Evolutionary conservation across 768 basidiomycete genomes (phyloP).

Genomic region (Lentinula aciculospora): DNA sequence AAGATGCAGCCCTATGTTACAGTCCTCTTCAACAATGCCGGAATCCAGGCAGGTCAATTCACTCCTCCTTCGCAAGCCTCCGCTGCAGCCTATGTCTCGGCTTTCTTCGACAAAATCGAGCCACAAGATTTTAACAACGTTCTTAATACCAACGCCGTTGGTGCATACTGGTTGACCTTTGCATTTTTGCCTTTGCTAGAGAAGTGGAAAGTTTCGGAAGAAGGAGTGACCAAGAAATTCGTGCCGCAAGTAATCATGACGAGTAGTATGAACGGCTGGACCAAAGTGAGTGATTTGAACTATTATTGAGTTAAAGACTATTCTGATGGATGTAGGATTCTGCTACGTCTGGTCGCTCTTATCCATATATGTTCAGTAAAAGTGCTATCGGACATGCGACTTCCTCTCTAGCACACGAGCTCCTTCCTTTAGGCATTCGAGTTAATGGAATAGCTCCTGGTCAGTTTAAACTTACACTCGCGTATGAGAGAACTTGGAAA

Average conservation of each 20-base stretch:
- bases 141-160: constrained; percentile 33
- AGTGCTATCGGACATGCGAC: constrained; percentile 43
- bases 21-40: constrained; percentile 46
- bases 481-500: not conserved
- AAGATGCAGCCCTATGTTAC: constrained; percentile 34
- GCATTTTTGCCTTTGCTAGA: constrained; percentile 51
- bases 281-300: constrained; percentile 32
- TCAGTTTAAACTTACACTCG: constrained; percentile 9
- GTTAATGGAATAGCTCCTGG: constrained; percentile 46
- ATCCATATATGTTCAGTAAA: constrained; percentile 44
- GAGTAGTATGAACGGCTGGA: constrained; percentile 48
- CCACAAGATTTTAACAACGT: constrained; percentile 30
- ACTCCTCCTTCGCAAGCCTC: constrained; percentile 20
- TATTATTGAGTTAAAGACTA: not conserved
- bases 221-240: constrained; percentile 26
- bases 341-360: constrained; percentile 30
- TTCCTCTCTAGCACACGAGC: constrained; percentile 38
- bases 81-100: constrained; percentile 31
- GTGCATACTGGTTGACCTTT: constrained; percentile 50
- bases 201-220: constrained; percentile 32
- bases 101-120: constrained; percentile 31
- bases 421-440: constrained; percentile 38
- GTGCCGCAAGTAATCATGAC: constrained; percentile 46
- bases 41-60: constrained; percentile 25
- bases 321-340: constrained; percentile 24